Percentiles rank a stretch among this genome's conserved stretches.
These are phyloP conservation scores for Solanum pennellii DNA, from an alignment of 257 asterid species.

Conservation along the genomic window DNA sequence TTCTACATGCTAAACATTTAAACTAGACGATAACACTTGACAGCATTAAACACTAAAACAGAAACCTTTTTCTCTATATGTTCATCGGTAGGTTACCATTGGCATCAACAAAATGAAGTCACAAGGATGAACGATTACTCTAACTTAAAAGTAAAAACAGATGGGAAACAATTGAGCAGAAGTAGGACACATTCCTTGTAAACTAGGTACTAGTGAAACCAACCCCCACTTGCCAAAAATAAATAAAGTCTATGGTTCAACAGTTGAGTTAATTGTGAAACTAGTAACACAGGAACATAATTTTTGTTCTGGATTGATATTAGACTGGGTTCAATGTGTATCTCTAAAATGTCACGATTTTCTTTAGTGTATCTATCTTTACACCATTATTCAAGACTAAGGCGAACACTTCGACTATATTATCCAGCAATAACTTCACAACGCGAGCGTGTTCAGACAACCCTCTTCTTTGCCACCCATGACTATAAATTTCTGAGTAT, in stretches of 20 bases:
- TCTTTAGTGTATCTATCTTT: neutral
- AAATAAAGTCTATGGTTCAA: neutral
- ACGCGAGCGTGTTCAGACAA: neutral
- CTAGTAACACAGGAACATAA: neutral
- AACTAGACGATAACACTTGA: neutral
- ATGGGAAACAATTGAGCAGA: neutral
- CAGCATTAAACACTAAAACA: neutral
- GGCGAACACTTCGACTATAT: neutral
- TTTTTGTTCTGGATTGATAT: neutral
- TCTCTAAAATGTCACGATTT: neutral
- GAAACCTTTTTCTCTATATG: neutral
- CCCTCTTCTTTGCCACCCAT: neutral
- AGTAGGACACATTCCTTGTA: neutral
- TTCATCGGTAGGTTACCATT: neutral
- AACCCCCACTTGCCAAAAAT: neutral
- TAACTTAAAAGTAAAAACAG: neutral
- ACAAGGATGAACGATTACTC: neutral
- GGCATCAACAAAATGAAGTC: neutral
- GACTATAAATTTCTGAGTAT: neutral
- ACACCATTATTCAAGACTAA: neutral
- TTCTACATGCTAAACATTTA: neutral
- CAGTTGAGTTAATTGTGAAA: neutral
- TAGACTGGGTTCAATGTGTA: neutral
- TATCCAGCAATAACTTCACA: neutral
- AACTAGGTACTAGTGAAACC: neutral